Evolutionary conservation across 257 asterid species (phyloP).

Genomic region (Plectranthus barbatus): DNA sequence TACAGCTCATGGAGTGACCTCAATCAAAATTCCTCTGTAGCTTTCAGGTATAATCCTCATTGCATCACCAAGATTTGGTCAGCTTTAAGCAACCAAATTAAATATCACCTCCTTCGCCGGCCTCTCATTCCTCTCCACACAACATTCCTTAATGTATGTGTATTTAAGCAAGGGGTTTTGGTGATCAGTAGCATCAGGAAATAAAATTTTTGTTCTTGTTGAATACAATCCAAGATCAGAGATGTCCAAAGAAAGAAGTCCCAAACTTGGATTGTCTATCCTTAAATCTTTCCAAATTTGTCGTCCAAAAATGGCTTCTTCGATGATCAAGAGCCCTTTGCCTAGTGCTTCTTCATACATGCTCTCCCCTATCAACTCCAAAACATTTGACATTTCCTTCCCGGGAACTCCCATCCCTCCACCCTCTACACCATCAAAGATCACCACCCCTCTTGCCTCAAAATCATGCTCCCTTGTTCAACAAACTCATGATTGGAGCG

Average conservation of each 20-base stretch:
- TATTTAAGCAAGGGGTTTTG: background rate
- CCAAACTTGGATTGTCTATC: conserved; percentile 20
- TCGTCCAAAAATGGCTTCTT: conserved; percentile 26
- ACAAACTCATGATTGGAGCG: background rate
- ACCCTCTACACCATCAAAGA: conserved; percentile 21
- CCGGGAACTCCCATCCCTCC: conserved; percentile 41
- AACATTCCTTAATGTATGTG: background rate
- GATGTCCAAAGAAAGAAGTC: conserved; percentile 19
- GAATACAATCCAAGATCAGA: background rate
- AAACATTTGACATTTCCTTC: conserved; percentile 24
- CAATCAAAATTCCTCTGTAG: conserved; percentile 21
- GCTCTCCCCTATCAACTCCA: conserved; percentile 25
- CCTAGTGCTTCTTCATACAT: conserved; percentile 11
- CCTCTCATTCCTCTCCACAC: conserved; percentile 9
- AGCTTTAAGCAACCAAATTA: conserved; percentile 7
- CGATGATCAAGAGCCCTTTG: conserved; percentile 26
- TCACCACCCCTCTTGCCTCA: conserved; percentile 10
- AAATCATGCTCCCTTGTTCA: background rate
- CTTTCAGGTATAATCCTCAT: conserved; percentile 28
- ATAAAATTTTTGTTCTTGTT: background rate
- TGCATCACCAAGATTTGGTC: conserved; percentile 34
- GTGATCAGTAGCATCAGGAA: background rate
- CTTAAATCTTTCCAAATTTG: conserved; percentile 34
- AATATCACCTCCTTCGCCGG: conserved; percentile 22
- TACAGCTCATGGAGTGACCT: conserved; percentile 21